These are phyloP conservation scores for Zygosaccharomyces lentus DNA, from an alignment of 805 yeast genomes.

Conservation along the genomic window DNA sequence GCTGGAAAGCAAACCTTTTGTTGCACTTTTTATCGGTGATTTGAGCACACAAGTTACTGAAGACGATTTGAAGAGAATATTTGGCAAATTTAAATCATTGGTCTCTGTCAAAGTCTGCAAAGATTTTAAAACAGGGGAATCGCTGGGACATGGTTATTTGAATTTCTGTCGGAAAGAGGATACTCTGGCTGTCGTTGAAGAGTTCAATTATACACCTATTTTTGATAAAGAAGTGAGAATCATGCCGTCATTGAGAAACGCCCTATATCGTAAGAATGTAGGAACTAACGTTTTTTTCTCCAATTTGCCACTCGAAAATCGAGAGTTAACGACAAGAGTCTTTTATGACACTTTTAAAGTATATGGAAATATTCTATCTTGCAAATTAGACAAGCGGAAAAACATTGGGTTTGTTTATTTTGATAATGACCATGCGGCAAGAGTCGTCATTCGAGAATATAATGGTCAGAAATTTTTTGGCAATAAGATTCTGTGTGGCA, in stretches of 20 bases:
- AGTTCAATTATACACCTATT: conserved; percentile 47
- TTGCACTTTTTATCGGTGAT: conserved; percentile 60
- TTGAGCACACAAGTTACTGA: conserved; percentile 50
- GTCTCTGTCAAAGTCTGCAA: conserved; percentile 58
- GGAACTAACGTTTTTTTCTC: conserved; percentile 52
- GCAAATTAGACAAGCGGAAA: conserved; percentile 38
- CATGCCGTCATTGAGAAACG: conserved; percentile 51
- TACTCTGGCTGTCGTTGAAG: conserved; percentile 53
- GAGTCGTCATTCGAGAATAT: conserved; percentile 31
- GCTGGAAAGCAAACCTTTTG: conserved; percentile 13
- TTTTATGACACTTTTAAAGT: conserved; percentile 48
- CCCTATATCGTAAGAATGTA: conserved; percentile 37
- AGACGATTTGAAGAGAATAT: conserved; percentile 41
- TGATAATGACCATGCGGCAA: conserved; percentile 34
- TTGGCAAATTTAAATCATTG: conserved; percentile 43
- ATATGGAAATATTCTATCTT: conserved; percentile 44
- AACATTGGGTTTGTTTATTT: conserved; percentile 42
- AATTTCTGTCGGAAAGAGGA: conserved; percentile 49
- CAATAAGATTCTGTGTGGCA: conserved; percentile 35
- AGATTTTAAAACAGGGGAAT: conserved; percentile 47
- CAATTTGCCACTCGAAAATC: conserved; percentile 37
- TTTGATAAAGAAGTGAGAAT: conserved; percentile 46
- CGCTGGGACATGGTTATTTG: conserved; percentile 72
- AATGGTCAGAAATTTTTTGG: conserved; percentile 34
- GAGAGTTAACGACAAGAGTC: conserved; percentile 38